Evolutionary conservation across 768 basidiomycete species (phyloP).

Genomic region (Daedaleopsis nitida): DNA sequence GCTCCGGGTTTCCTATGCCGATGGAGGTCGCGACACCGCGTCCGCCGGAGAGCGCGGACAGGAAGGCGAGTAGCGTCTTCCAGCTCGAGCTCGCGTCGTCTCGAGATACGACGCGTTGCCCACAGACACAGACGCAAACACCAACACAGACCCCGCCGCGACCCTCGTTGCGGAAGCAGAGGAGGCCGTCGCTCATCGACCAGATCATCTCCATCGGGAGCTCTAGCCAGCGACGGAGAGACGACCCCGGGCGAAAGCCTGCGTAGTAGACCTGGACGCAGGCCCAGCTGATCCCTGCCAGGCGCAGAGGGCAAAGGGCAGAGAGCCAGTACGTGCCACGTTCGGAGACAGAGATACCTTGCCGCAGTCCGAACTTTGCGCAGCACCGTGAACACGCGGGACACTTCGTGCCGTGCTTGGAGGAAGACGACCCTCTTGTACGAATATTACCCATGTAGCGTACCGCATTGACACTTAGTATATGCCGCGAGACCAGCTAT

Average conservation of each 20-base stretch:
- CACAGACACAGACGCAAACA: slow-evolving; percentile 3
- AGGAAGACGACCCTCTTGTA: slow-evolving; percentile 8
- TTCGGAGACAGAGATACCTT: background rate
- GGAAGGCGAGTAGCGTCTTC: slow-evolving; percentile 13
- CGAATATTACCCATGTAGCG: background rate
- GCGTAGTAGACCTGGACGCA: too few species aligned
- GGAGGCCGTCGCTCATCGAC: slow-evolving; percentile 27
- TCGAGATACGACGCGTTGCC: background rate
- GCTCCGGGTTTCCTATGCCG: slow-evolving; percentile 27
- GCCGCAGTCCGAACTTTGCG: background rate
- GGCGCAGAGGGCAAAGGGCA: slow-evolving; percentile 1
- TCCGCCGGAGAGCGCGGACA: slow-evolving; percentile 2
- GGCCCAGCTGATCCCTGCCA: background rate
- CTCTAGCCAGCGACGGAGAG: slow-evolving; percentile 18
- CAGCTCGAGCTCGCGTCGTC: background rate
- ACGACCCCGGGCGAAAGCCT: slow-evolving; percentile 3
- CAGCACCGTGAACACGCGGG: background rate
- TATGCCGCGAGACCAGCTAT: too few species aligned
- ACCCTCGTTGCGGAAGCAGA: slow-evolving; percentile 25
- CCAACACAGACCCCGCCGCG: background rate
- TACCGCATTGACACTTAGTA: background rate
- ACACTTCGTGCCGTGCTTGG: background rate
- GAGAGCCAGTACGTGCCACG: background rate
- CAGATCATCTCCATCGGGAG: slow-evolving; percentile 22
- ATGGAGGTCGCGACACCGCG: slow-evolving; percentile 25